phyloP scores from a whole-genome alignment of 1,284 basidiomycete species.

The Ceratobasidium sp. region DNA sequence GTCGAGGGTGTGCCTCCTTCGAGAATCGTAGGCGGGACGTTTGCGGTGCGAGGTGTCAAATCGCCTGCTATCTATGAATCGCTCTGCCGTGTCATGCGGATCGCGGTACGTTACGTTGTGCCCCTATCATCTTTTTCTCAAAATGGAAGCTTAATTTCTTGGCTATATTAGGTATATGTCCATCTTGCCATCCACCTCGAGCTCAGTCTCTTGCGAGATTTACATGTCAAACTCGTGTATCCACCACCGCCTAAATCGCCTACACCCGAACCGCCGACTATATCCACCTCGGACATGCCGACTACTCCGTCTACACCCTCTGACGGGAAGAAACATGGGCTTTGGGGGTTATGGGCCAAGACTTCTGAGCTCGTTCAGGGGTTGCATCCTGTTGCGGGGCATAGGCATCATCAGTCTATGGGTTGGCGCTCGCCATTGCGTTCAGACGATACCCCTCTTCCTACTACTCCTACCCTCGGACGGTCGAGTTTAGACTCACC shows the following conservation, averaged over 20 bases:
- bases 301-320: slow-evolving; percentile 35
- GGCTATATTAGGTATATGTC: slow-evolving; percentile 62
- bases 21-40: slow-evolving; percentile 69
- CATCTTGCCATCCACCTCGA: slow-evolving; percentile 73
- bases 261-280: not conserved
- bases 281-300: not conserved
- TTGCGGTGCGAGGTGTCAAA: slow-evolving; percentile 64
- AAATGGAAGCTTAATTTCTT: not conserved
- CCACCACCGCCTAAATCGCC: slow-evolving; percentile 35
- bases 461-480: not conserved
- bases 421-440: slow-evolving; percentile 26
- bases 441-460: slow-evolving; percentile 26
- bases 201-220: slow-evolving; percentile 69
- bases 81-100: slow-evolving; percentile 65
- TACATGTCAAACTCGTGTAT: slow-evolving; percentile 63
- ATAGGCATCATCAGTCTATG: slow-evolving; percentile 18
- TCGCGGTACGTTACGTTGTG: slow-evolving; percentile 38
- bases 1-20: slow-evolving; percentile 9
- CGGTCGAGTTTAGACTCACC: slow-evolving; percentile 14
- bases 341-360: slow-evolving; percentile 45
- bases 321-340: slow-evolving; percentile 41
- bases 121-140: not conserved
- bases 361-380: slow-evolving; percentile 43
- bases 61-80: slow-evolving; percentile 62
- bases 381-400: slow-evolving; percentile 2